Base-by-base conservation (phyloP, 352 stramenopile species). In the Phytophthora podocarpi region DNA sequence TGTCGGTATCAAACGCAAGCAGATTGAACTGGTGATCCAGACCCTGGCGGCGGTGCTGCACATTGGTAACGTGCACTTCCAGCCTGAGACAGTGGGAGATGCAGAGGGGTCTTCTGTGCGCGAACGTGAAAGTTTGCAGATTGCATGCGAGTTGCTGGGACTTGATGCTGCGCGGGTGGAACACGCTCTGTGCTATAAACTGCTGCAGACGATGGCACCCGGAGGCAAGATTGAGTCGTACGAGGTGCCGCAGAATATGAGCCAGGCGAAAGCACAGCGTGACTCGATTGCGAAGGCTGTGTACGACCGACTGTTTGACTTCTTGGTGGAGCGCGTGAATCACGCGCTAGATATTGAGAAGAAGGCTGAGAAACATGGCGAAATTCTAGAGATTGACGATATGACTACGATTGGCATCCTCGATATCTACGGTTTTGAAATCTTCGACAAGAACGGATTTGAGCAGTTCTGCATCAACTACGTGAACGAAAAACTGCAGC, bases 351-450 rank as follows among this genome's bases (percentile, higher is more conserved):
- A 95, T 58, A 77, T 95, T 51, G 83, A 95, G 37, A 89, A 90
- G 53, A 89, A 90, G 35, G 82, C 81, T 1, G 83, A 93, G 47
- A 91, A 92, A 37, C 81, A 86, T 43, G 83, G 84, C 27, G 81
- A 96, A 56, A 76, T 89, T 7, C 42, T 93, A 39, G 79, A 92
- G 31, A 82, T 88, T 59, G 42, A 89, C 63, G 62, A 87, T 15
- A 89, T 93, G 78, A 85, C 76, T 15, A 95, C 70, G 48, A 89
- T 98, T 64, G 91, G 93, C 42, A 96, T 98, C 27, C 74, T 98
- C 31, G 96, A 99, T 65, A 98, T 99, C 55, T 99, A 98, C 66
- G 95, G 96, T 1, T 99, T 99, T 79, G 96, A 99, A 67, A 90
- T 91, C 18, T 98, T 98, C 54, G 78, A 97, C 45, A 89, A 88